A percentile compares a stretch with the other conserved stretches of the same genome.
Conservation (phyloP, 257 asterid genomes). For the Solanum arcanum region DNA sequence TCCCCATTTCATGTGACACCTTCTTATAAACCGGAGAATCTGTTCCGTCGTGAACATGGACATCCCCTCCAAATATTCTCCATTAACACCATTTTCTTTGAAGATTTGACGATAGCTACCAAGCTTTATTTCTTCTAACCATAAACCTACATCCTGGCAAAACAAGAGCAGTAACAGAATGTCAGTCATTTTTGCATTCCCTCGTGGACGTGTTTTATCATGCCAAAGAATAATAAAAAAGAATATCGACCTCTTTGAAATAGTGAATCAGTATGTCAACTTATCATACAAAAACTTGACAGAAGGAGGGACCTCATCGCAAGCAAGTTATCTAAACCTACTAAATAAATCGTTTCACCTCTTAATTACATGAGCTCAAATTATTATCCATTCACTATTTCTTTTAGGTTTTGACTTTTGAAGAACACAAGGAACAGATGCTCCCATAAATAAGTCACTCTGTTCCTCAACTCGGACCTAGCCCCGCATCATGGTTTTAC, state of each 20-base stretch:
- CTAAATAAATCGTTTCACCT: neutral
- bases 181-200: neutral
- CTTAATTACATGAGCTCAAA: neutral
- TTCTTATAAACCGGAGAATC: conserved; percentile 95
- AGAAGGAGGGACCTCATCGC: neutral
- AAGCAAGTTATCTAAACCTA: neutral
- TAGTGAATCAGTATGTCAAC: neutral
- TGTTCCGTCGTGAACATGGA: conserved; percentile 97
- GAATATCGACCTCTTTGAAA: neutral
- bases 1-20: conserved; percentile 99
- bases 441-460: neutral
- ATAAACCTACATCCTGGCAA: conserved; percentile 85
- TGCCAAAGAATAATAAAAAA: neutral
- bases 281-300: neutral
- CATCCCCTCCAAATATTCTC: conserved; percentile 98
- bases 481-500: neutral
- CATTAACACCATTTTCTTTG: conserved; percentile 91
- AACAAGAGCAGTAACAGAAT: neutral
- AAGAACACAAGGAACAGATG: neutral
- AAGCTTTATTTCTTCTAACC: conserved; percentile 95
- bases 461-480: neutral
- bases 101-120: conserved; percentile 85
- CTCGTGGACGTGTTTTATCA: neutral
- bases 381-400: neutral
- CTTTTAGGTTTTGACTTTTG: neutral